Conservation (phyloP, 768 basidiomycete species). For the Hericium coralloides region DNA sequence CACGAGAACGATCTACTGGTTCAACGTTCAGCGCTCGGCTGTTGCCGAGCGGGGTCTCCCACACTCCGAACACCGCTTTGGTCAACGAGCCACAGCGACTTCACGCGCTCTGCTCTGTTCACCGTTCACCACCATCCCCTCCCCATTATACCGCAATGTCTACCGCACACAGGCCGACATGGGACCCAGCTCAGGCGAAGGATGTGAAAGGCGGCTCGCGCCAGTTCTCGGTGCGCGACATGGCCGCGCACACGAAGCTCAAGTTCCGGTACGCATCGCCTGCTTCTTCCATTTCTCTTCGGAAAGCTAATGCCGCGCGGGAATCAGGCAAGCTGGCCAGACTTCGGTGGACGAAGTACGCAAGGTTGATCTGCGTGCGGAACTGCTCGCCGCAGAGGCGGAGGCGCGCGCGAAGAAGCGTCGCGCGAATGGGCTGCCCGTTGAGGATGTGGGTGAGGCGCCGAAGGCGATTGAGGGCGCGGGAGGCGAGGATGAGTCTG, state of each 20-base stretch:
- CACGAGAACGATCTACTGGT: no score
- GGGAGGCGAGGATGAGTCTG: conserved; percentile 50
- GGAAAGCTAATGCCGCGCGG: background rate
- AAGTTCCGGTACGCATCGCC: conserved; percentile 72
- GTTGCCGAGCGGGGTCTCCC: no score
- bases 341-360: conserved; percentile 70
- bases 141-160: conserved; percentile 42
- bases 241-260: conserved; percentile 94
- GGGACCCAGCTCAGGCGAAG: conserved; percentile 92
- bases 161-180: conserved; percentile 91
- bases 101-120: background rate
- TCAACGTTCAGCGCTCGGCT: no score
- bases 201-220: conserved; percentile 89
- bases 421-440: conserved; percentile 70
- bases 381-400: conserved; percentile 79
- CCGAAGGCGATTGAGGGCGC: conserved; percentile 33
- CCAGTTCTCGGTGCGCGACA: conserved; percentile 87
- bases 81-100: background rate
- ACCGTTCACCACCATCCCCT: background rate
- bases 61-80: no score
- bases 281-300: background rate
- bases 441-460: conserved; percentile 15
- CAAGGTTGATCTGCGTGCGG: conserved; percentile 72
- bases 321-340: conserved; percentile 76
- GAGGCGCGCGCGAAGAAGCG: conserved; percentile 85